phyloP scores from a whole-genome alignment of 257 asterid genomes.

The Ballota nigra region DNA sequence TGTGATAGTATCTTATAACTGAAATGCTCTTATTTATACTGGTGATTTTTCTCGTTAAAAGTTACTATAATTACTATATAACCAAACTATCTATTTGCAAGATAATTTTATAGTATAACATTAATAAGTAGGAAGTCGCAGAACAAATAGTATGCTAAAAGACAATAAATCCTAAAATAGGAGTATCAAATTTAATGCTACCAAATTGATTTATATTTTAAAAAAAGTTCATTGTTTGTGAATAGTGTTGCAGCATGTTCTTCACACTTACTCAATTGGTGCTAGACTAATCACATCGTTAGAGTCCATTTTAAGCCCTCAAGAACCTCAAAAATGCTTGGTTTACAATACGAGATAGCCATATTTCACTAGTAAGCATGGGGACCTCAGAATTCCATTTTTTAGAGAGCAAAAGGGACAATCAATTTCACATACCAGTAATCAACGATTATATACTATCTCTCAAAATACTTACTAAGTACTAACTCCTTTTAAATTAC shows the following conservation, averaged over 20 bases:
- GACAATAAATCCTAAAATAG: background rate
- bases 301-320: background rate
- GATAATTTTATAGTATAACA: too few relatives aligned
- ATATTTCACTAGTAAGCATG: background rate
- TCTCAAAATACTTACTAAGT: background rate
- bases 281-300: background rate
- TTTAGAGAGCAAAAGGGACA: background rate
- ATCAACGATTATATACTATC: background rate
- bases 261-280: background rate
- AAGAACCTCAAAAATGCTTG: background rate
- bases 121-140: background rate
- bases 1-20: background rate
- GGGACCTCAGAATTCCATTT: background rate
- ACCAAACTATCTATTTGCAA: background rate
- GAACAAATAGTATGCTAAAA: background rate
- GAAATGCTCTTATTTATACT: background rate
- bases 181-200: background rate
- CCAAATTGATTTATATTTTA: background rate
- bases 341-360: background rate
- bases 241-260: background rate
- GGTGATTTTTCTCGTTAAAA: background rate
- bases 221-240: background rate
- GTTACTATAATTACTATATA: too few relatives aligned
- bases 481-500: background rate
- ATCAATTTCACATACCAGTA: background rate